phyloP scores from a whole-genome alignment of 176 grass and related monocot species.

The Phyllostachys edulis region DNA sequence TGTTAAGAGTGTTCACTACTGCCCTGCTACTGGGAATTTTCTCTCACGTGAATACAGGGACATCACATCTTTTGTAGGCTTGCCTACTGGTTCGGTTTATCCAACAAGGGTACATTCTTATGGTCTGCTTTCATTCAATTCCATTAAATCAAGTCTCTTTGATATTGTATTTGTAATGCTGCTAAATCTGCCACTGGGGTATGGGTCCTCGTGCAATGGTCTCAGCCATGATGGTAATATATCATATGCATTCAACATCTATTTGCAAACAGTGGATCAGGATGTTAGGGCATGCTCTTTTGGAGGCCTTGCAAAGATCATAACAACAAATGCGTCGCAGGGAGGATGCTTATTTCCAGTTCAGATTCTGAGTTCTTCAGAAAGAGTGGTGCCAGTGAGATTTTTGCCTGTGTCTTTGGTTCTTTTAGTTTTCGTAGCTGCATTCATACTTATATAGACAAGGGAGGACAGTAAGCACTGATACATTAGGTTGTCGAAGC shows the following conservation, averaged over 20 bases:
- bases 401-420: conserved; percentile 39
- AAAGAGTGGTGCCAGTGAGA: conserved; percentile 19
- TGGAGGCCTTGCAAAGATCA: conserved; percentile 54
- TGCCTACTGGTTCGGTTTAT: conserved; percentile 95
- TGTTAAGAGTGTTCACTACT: conserved; percentile 97
- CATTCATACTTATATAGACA: conserved; percentile 10
- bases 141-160: neutral
- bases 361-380: conserved; percentile 51
- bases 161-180: conserved; percentile 10
- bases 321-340: conserved; percentile 36
- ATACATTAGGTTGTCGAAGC: neutral
- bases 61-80: conserved; percentile 84
- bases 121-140: neutral
- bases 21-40: conserved; percentile 57
- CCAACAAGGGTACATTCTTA: conserved; percentile 78
- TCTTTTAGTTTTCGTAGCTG: conserved; percentile 24
- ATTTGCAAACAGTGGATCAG: conserved; percentile 66
- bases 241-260: conserved; percentile 68
- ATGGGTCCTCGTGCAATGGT: conserved; percentile 58
- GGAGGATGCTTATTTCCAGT: conserved; percentile 57
- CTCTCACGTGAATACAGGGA: conserved; percentile 90
- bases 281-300: conserved; percentile 62
- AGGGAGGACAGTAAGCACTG: neutral
- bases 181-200: conserved; percentile 51
- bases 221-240: conserved; percentile 59